Percentiles rank a stretch among this genome's conserved stretches.
phyloP scores from a whole-genome alignment of 164 flowering plant species.

The Annona squamosa region DNA sequence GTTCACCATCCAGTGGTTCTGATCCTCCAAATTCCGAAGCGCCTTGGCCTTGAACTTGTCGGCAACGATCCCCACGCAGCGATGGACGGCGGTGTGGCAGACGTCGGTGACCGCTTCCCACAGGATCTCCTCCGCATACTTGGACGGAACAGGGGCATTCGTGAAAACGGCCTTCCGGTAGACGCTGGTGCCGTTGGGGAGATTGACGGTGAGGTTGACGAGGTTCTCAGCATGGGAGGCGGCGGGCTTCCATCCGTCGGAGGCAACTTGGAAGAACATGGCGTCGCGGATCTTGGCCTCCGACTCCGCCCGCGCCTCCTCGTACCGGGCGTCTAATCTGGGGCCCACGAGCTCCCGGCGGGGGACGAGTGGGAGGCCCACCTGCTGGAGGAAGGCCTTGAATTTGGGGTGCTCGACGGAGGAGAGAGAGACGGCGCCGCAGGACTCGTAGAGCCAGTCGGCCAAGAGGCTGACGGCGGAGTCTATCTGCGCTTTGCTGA shows the following conservation, averaged over 20 bases:
- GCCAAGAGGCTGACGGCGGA: conserved; percentile 58
- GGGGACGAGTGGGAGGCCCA: conserved; percentile 66
- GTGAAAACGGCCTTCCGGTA: conserved; percentile 68
- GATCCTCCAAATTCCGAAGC: conserved; percentile 67
- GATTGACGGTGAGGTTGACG: conserved; percentile 74
- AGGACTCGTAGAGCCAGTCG: conserved; percentile 90
- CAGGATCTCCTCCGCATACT: conserved; percentile 77
- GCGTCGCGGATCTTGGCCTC: conserved; percentile 82
- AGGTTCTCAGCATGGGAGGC: conserved; percentile 34
- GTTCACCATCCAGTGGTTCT: conserved; percentile 91
- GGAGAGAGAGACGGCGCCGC: conserved; percentile 83
- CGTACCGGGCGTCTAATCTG: conserved; percentile 59
- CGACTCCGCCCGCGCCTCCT: conserved; percentile 56
- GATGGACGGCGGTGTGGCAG: conserved; percentile 48
- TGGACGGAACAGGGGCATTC: conserved; percentile 47
- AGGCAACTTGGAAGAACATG: conserved; percentile 77
- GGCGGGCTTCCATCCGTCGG: conserved; percentile 73
- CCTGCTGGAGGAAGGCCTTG: conserved; percentile 66
- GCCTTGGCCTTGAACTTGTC: conserved; percentile 76
- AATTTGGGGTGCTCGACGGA: conserved; percentile 90
- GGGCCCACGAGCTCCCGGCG: conserved; percentile 51
- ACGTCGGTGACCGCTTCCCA: conserved; percentile 63
- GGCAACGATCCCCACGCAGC: conserved; percentile 81
- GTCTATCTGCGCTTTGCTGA: conserved; percentile 62
- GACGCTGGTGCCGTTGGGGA: conserved; percentile 90